Evolutionary conservation across 305 asterid genomes (phyloP).

Genomic region (Fraxinus latifolia): DNA sequence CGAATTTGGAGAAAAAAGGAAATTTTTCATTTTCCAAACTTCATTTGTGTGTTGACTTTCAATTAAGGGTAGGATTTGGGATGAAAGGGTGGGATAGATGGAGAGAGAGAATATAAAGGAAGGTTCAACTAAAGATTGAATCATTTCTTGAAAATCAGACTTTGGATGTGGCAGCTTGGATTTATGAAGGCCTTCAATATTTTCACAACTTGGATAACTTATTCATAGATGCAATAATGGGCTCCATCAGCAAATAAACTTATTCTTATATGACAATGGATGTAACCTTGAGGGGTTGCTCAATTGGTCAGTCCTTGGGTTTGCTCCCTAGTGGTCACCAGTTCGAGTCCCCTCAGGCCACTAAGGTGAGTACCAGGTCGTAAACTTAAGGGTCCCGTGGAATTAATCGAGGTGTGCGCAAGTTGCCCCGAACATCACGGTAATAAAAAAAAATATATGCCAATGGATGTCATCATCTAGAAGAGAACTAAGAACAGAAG

Average conservation of each 20-base stretch:
- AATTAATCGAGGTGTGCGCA: too few species aligned
- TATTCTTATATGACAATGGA: background rate
- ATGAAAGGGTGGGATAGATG: background rate
- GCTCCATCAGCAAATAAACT: background rate
- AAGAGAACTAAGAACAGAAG: background rate
- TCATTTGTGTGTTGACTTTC: background rate
- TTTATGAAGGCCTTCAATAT: background rate
- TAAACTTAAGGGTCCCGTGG: too few species aligned
- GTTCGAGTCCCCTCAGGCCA: too few species aligned
- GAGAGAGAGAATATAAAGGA: background rate
- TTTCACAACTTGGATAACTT: background rate
- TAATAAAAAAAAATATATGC: background rate
- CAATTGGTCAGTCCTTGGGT: too few species aligned
- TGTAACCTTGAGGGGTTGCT: too few species aligned
- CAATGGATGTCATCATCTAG: background rate
- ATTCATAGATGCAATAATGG: background rate
- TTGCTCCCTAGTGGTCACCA: too few species aligned
- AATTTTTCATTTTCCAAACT: background rate
- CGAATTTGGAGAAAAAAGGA: background rate
- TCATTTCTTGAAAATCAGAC: background rate
- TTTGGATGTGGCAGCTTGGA: background rate
- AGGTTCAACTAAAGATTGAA: background rate
- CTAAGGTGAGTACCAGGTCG: too few species aligned
- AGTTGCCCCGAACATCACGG: too few species aligned
- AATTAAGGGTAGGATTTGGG: background rate